These are phyloP conservation scores for Aurifilum marmelostoma DNA, from an alignment of 2,329 filamentous ascomycete species.

Conservation along the genomic window DNA sequence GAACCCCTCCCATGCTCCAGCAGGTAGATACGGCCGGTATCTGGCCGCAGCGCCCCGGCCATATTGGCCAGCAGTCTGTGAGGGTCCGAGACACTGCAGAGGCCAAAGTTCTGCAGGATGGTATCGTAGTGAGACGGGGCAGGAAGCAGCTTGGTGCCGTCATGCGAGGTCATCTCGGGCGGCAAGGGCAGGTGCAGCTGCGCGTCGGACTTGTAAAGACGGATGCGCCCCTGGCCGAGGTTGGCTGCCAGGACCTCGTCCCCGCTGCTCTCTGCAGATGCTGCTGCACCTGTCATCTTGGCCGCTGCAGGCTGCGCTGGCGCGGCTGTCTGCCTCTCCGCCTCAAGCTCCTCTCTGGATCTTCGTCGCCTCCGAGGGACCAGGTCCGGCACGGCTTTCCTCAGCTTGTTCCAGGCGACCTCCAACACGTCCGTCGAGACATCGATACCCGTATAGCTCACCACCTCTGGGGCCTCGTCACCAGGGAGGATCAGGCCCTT, in stretches of 20 bases:
- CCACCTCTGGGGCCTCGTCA: constrained; percentile 41
- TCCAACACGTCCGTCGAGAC: constrained; percentile 64
- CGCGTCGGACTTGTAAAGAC: constrained; percentile 39
- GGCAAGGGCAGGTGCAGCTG: constrained; percentile 32
- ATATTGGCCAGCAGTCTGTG: constrained; percentile 56
- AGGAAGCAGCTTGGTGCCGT: constrained; percentile 32
- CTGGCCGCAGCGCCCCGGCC: constrained; percentile 54
- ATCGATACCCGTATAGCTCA: constrained; percentile 65
- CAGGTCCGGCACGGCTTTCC: constrained; percentile 44
- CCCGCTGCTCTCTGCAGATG: constrained; percentile 21
- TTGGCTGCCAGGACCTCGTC: constrained; percentile 29
- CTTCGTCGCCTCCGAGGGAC: constrained; percentile 29
- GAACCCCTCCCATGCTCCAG: constrained; percentile 65
- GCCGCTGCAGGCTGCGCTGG: constrained; percentile 9
- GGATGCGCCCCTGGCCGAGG: constrained; percentile 32
- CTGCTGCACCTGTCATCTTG: too few relatives aligned
- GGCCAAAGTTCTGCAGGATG: constrained; percentile 65
- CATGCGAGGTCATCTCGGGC: constrained; percentile 29
- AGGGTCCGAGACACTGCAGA: constrained; percentile 65
- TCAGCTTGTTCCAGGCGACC: constrained; percentile 57
- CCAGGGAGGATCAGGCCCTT: constrained; percentile 29
- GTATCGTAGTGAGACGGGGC: constrained; percentile 59
- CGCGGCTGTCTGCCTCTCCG: constrained; percentile 32
- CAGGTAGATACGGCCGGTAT: constrained; percentile 61
- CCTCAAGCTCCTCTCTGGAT: not conserved